Evolutionary conservation across 2,329 filamentous ascomycete genomes (phyloP).

Genomic region (Aspergillus neotritici): DNA sequence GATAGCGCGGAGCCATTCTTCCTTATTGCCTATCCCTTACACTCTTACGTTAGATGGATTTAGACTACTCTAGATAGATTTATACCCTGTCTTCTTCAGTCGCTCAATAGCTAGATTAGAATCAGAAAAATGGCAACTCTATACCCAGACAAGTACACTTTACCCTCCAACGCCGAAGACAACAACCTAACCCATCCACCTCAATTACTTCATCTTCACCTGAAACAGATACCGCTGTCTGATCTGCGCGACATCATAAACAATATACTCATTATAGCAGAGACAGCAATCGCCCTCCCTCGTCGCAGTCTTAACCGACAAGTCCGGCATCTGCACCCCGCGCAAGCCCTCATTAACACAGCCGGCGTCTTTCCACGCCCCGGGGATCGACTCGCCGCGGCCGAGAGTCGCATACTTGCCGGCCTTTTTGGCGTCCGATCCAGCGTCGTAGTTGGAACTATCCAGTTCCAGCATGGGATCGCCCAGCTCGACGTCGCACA

Average conservation of each 20-base stretch:
- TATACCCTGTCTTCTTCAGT: too few relatives aligned
- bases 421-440: constrained; percentile 53
- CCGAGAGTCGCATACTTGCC: constrained; percentile 66
- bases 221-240: constrained; percentile 42
- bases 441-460: constrained; percentile 56
- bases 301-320: constrained; percentile 1
- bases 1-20: too few relatives aligned
- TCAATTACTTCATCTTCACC: constrained; percentile 31
- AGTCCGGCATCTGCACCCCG: constrained; percentile 59
- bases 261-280: constrained; percentile 45
- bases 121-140: too few relatives aligned
- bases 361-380: constrained; percentile 68
- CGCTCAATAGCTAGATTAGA: too few relatives aligned
- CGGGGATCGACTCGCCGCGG: constrained; percentile 59
- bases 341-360: constrained; percentile 59
- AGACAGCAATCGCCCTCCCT: constrained; percentile 6
- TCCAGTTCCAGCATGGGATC: constrained; percentile 64
- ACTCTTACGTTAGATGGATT: too few relatives aligned
- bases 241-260: constrained; percentile 46
- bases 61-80: too few relatives aligned
- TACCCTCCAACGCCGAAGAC: background rate
- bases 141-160: too few relatives aligned
- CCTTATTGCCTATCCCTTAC: too few relatives aligned
- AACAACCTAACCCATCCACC: background rate
- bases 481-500: constrained; percentile 81